Conservation (phyloP, 108 stramenopile species). For the Cyclotella choctawhatcheeana region DNA sequence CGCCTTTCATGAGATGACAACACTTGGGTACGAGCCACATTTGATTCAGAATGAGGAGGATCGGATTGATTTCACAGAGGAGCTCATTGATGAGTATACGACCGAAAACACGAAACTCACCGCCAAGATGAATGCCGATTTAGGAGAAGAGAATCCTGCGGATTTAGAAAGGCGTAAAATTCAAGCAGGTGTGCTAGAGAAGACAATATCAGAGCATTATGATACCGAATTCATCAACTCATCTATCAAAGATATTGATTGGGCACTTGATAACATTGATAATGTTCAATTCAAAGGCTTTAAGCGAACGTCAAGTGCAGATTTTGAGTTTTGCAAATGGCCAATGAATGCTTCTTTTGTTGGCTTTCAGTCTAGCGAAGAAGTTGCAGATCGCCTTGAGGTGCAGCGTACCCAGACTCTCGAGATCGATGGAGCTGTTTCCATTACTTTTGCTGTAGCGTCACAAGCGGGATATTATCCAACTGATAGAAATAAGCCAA, state of each 20-base stretch:
- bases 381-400: too few species aligned
- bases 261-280: neutral
- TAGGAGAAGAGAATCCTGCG: neutral
- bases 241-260: too few species aligned
- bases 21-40: too few species aligned
- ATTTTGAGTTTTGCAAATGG: neutral
- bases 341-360: neutral
- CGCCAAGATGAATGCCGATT: neutral
- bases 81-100: too few species aligned
- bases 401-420: neutral
- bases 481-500: slow-evolving; percentile 40
- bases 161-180: neutral
- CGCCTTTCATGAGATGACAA: too few species aligned
- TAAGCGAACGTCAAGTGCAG: too few species aligned
- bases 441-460: neutral
- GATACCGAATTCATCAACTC: too few species aligned
- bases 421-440: neutral
- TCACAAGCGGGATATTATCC: neutral
- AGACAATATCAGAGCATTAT: neutral
- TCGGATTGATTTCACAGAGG: too few species aligned
- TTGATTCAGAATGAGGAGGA: too few species aligned
- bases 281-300: neutral
- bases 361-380: too few species aligned
- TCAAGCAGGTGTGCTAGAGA: neutral
- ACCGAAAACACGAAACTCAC: too few species aligned